These are phyloP conservation scores for Diaporthe destruens DNA, from an alignment of 2,329 filamentous ascomycete species.

Conservation along the genomic window DNA sequence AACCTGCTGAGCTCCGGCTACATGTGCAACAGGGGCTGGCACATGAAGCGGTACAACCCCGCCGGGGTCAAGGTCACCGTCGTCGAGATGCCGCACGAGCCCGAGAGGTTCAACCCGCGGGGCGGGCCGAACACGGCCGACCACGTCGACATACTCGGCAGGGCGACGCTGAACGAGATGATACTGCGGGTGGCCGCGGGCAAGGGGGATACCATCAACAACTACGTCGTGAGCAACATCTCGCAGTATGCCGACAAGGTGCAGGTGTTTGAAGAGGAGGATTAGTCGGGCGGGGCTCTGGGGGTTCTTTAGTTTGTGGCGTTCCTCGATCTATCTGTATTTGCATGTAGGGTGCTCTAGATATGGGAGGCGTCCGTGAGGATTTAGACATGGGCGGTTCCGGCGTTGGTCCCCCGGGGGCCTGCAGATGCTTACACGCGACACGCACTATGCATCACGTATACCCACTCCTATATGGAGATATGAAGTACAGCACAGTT, in stretches of 20 bases:
- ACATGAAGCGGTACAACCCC: slow-evolving; percentile 93
- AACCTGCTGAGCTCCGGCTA: slow-evolving; percentile 93
- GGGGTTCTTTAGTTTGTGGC: background rate
- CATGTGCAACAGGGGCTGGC: slow-evolving; percentile 97
- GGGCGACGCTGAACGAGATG: slow-evolving; percentile 90
- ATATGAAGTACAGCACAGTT: slow-evolving; percentile 1
- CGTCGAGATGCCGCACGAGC: slow-evolving; percentile 97
- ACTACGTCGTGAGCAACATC: slow-evolving; percentile 86
- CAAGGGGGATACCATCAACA: slow-evolving; percentile 81
- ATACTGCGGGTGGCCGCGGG: slow-evolving; percentile 89
- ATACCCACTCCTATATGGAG: slow-evolving; percentile 37
- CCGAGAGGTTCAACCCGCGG: slow-evolving; percentile 89
- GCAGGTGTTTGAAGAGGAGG: slow-evolving; percentile 78
- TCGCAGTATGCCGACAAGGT: slow-evolving; percentile 85
- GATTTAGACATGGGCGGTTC: background rate
- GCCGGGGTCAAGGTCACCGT: slow-evolving; percentile 84
- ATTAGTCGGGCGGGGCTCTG: slow-evolving; percentile 21
- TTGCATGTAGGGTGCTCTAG: background rate
- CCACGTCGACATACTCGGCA: slow-evolving; percentile 94
- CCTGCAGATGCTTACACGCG: slow-evolving; percentile 9
- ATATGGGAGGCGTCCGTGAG: background rate
- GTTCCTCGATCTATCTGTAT: background rate
- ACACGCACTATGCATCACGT: slow-evolving; percentile 26
- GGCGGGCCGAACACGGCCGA: slow-evolving; percentile 81
- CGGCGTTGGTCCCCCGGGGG: background rate